Conservation (phyloP, 225 moss, liverwort and hornwort species). For the Rhytidiadelphus loreus region DNA sequence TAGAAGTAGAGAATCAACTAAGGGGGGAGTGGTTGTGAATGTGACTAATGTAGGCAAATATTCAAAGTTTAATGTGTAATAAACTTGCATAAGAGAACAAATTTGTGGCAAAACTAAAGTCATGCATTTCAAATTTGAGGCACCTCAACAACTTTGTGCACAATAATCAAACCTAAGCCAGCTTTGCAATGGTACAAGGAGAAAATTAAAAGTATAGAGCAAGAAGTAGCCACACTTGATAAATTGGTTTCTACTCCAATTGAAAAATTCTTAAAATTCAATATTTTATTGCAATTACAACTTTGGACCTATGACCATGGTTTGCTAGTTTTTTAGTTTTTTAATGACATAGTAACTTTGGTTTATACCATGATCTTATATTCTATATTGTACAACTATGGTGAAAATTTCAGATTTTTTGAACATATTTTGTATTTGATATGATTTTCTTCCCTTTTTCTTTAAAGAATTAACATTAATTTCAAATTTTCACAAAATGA, state of each 20-base stretch:
- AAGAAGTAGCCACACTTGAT: too few species aligned
- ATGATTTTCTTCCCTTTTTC: neutral
- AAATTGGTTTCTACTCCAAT: fast-evolving
- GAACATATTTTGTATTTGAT: neutral
- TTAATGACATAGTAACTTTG: too few species aligned
- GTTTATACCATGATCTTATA: neutral
- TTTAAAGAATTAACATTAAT: neutral
- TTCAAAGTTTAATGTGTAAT: neutral
- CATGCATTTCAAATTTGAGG: neutral
- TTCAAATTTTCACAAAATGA: neutral
- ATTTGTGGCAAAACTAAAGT: neutral
- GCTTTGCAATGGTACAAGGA: fast-evolving
- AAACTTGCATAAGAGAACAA: neutral
- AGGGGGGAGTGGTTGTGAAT: neutral
- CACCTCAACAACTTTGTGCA: fast-evolving
- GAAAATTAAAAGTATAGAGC: too few species aligned
- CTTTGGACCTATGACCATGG: neutral
- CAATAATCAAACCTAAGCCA: neutral
- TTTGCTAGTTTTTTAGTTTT: neutral
- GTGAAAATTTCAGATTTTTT: neutral
- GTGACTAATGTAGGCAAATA: fast-evolving
- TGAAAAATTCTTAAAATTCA: neutral
- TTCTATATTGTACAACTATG: neutral
- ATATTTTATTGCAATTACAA: neutral
- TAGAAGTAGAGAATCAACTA: neutral